phyloP scores from a whole-genome alignment of 257 asterid species.

The Ocimum tenuiflorum region DNA sequence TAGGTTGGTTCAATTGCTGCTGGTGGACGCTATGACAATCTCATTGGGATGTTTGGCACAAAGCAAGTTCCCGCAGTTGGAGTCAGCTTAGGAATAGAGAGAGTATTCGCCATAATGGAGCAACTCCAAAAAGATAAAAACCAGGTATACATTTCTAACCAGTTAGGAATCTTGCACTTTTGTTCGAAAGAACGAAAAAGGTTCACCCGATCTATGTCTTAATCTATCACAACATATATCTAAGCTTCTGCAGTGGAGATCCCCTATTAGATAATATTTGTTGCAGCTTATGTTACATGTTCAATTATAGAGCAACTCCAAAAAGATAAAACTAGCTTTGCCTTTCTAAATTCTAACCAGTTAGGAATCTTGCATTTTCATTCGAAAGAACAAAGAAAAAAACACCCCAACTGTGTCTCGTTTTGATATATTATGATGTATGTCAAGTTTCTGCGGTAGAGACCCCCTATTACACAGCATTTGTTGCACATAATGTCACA shows the following conservation, averaged over 20 bases:
- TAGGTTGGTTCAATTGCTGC: slow-evolving; percentile 99
- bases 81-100: slow-evolving; percentile 87
- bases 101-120: slow-evolving; percentile 87
- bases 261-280: no score
- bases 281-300: no score
- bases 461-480: no score
- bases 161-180: background rate
- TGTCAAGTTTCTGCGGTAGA: no score
- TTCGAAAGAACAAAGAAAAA: no score
- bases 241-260: background rate
- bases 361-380: no score
- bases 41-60: slow-evolving; percentile 77
- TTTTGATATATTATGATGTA: no score
- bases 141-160: slow-evolving; percentile 37
- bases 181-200: background rate
- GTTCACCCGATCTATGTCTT: background rate
- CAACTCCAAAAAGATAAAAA: slow-evolving; percentile 57
- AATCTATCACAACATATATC: background rate
- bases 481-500: no score
- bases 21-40: slow-evolving; percentile 93
- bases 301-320: no score
- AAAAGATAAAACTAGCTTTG: no score
- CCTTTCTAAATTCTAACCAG: no score
- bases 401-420: no score
- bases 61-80: slow-evolving; percentile 95